These are phyloP conservation scores for Corynascus novoguineensis DNA, from an alignment of 495 filamentous ascomycete genomes.

Conservation along the genomic window DNA sequence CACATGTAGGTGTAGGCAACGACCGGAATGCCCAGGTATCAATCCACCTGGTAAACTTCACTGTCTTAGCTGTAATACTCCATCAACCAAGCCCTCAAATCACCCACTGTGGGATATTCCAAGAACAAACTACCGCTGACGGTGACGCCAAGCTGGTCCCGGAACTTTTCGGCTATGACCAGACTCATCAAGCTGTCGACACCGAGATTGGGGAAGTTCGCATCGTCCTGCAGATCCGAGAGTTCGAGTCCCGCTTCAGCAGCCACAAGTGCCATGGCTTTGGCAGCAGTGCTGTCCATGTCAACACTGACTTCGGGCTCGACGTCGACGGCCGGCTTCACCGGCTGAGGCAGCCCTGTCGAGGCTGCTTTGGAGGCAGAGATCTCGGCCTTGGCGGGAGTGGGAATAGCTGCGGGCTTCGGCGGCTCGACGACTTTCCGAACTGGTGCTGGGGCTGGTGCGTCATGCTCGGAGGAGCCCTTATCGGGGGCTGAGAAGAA, in stretches of 20 bases:
- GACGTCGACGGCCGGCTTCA: too few relatives aligned
- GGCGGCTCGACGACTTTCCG: background rate
- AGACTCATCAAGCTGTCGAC: slow-evolving; percentile 47
- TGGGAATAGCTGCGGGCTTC: background rate
- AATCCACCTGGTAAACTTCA: too few relatives aligned
- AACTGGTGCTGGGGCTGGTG: background rate
- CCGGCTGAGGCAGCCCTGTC: background rate
- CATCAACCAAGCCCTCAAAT: slow-evolving; percentile 24
- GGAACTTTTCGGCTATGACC: slow-evolving; percentile 34
- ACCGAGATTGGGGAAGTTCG: slow-evolving; percentile 39
- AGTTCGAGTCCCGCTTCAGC: slow-evolving; percentile 12
- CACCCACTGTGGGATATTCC: slow-evolving; percentile 41
- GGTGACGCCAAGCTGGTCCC: slow-evolving; percentile 41
- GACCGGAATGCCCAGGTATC: too few relatives aligned
- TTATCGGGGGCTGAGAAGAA: slow-evolving; percentile 2
- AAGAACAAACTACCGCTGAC: slow-evolving; percentile 37
- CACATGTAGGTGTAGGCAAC: too few relatives aligned
- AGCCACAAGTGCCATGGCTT: slow-evolving; percentile 7
- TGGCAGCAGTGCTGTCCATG: background rate
- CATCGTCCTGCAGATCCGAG: slow-evolving; percentile 16
- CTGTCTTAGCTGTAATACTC: slow-evolving; percentile 4
- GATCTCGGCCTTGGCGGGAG: background rate
- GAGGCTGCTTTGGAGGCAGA: background rate
- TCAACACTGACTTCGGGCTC: too few relatives aligned
- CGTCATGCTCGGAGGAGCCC: background rate